These are phyloP conservation scores for Diaporthe sp. DNA, from an alignment of 2,329 filamentous ascomycete genomes.

Conservation along the genomic window DNA sequence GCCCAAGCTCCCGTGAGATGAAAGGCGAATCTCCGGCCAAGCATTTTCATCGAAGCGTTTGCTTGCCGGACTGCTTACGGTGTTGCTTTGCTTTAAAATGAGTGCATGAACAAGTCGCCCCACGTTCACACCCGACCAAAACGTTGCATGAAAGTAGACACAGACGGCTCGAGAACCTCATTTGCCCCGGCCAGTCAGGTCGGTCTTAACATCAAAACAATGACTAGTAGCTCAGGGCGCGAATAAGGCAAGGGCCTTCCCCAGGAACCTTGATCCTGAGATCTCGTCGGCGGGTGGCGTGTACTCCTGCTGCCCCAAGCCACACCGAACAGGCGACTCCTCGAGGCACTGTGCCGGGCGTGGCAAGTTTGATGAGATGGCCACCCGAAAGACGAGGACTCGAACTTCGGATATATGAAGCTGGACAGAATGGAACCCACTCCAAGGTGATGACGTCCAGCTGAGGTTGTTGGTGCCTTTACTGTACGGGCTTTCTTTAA, in stretches of 20 bases:
- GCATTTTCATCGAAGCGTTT: constrained; percentile 25
- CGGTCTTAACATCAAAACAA: constrained; percentile 24
- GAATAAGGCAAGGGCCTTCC: constrained; percentile 22
- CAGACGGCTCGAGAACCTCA: constrained; percentile 15
- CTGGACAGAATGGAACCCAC: constrained; percentile 11
- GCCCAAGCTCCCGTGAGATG: constrained; percentile 31
- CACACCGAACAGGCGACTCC: constrained; percentile 1
- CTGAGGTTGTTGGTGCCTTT: constrained; percentile 16
- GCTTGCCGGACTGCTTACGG: constrained; percentile 13
- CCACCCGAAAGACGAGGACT: neutral
- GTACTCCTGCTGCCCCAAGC: constrained; percentile 3
- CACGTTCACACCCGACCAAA: constrained; percentile 28
- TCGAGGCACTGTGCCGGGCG: constrained; percentile 17
- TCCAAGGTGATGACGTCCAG: constrained; percentile 18
- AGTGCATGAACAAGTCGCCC: constrained; percentile 33
- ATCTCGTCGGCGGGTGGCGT: neutral
- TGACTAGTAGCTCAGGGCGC: constrained; percentile 21
- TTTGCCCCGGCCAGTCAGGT: constrained; percentile 29
- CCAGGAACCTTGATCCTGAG: constrained; percentile 29
- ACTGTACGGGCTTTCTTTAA: constrained; percentile 9
- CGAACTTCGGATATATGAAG: constrained; percentile 18
- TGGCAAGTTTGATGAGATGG: constrained; percentile 19
- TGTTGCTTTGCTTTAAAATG: constrained; percentile 13
- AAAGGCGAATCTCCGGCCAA: constrained; percentile 22
- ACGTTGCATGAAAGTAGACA: constrained; percentile 29